Percentiles rank a stretch among this genome's conserved stretches.
Conservation (phyloP, 306 rosid genomes). For the Pueraria montana region DNA sequence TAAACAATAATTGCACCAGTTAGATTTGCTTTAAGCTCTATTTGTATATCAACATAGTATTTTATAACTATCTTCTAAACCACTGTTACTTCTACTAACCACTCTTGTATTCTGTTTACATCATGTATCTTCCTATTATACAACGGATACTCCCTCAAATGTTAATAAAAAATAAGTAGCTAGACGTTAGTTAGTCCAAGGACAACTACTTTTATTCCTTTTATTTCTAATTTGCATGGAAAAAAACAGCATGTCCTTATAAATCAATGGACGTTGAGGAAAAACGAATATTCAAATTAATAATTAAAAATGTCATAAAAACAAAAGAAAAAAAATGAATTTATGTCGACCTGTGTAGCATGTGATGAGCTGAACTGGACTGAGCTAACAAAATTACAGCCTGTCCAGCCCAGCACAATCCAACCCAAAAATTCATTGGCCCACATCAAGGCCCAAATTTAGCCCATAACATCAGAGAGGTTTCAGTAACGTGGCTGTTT, state of each 20-base stretch:
- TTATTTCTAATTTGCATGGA: not conserved
- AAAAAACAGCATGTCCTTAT: not conserved
- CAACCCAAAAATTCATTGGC: not conserved
- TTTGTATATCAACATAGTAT: too few species aligned
- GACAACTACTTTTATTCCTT: not conserved
- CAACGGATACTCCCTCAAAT: not conserved
- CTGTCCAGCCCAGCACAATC: not conserved
- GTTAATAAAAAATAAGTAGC: not conserved
- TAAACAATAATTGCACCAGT: too few species aligned
- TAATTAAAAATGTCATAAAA: not conserved
- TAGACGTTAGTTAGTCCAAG: not conserved
- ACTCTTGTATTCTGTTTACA: too few species aligned
- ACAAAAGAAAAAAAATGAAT: not conserved
- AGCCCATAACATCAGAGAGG: not conserved
- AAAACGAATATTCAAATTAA: not conserved
- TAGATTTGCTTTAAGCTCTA: too few species aligned
- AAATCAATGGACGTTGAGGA: not conserved
- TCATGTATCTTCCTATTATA: not conserved
- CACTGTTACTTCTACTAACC: too few species aligned
- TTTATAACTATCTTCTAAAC: too few species aligned
- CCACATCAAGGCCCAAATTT: not conserved
- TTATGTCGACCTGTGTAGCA: not conserved
- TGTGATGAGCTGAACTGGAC: not conserved
- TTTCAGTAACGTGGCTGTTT: not conserved
- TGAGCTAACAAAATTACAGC: not conserved